Evolutionary conservation across 371 early-diverging fungal genomes (phyloP), one percentile per base, ranked within the genome.

Genomic region (Mucor piriformis): DNA sequence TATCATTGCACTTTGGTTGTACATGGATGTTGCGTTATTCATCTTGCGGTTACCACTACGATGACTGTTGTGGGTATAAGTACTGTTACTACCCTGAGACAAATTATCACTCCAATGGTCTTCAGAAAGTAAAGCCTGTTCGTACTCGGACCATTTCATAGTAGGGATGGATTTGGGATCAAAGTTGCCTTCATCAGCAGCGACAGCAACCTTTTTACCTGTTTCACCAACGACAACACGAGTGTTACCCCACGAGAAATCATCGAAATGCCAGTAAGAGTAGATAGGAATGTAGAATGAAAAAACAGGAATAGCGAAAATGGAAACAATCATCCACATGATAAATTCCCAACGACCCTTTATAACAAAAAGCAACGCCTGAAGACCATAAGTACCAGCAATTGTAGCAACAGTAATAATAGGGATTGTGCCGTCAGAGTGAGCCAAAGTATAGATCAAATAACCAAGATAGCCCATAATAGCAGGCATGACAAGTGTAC

Each of bases 191-290:
- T 81, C 81, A 11, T 83, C 83, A 0, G 79, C 77, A 1, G 69
- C 71, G 0, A 67, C 70, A 47, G 64, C 64, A 23, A 77, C 67
- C 79, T 92, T 90, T 63, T 90, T 86, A 33, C 89, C 89, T 21
- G 86, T 88, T 23, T 88, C 90, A 50, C 90, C 94, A 7, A 89
- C 78, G 1, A 93, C 93, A 35, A 90, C 72, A 70, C 98, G 91
- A 16, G 98, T 98, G 70, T 95, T 95, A 73, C 99, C 99, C 97
- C 98, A 97, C 0, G 94, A 93, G 72, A 97, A 96, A 69, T 97
- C 97, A 71, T 98, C 96, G 77, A 97, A 94, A 78, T 95, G 94
- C 95, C 95, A 96, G 91, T 93, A 95, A 34, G 93, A 79, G 65
- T 93, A 94, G 51, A 94, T 59, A 6, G 94, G 94, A 59, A 93